These are phyloP conservation scores for Xylariaceae sp. DNA, from an alignment of 2,329 filamentous ascomycete species.

Conservation along the genomic window DNA sequence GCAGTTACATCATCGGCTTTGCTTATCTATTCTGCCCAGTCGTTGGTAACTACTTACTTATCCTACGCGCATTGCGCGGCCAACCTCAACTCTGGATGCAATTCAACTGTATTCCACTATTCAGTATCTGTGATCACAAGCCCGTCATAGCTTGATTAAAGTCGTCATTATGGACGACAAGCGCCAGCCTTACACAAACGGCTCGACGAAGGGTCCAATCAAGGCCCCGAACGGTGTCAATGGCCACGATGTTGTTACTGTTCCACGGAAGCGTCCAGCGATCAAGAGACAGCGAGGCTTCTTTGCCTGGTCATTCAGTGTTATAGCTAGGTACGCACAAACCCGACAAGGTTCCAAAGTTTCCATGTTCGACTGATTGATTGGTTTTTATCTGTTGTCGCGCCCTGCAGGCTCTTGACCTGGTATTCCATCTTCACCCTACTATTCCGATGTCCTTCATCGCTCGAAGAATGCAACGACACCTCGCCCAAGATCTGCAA, in stretches of 20 bases:
- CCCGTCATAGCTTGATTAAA: background rate
- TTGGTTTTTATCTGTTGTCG: slow-evolving; percentile 9
- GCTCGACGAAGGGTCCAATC: slow-evolving; percentile 27
- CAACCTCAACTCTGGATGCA: too few species aligned
- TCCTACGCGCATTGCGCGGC: background rate
- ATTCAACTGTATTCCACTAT: background rate
- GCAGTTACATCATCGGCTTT: background rate
- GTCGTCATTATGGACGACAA: slow-evolving; percentile 17
- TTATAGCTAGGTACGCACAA: slow-evolving; percentile 43
- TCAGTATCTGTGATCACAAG: background rate
- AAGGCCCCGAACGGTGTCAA: slow-evolving; percentile 31
- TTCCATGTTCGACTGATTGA: too few species aligned
- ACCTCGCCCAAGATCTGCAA: slow-evolving; percentile 74
- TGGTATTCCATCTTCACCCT: slow-evolving; percentile 84
- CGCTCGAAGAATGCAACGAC: slow-evolving; percentile 60
- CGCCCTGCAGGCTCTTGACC: slow-evolving; percentile 58
- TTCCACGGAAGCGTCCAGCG: slow-evolving; percentile 28
- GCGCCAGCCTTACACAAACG: slow-evolving; percentile 31
- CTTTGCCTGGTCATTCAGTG: slow-evolving; percentile 40
- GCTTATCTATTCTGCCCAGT: too few species aligned
- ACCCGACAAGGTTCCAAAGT: background rate
- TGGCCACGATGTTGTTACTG: slow-evolving; percentile 32
- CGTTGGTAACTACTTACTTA: background rate
- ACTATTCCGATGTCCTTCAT: slow-evolving; percentile 74
- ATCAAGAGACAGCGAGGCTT: slow-evolving; percentile 26